A percentile compares a stretch with the other conserved stretches of the same genome.
These are phyloP conservation scores for Sarcodon sp. DNA, from an alignment of 768 basidiomycete genomes.

Conservation along the genomic window DNA sequence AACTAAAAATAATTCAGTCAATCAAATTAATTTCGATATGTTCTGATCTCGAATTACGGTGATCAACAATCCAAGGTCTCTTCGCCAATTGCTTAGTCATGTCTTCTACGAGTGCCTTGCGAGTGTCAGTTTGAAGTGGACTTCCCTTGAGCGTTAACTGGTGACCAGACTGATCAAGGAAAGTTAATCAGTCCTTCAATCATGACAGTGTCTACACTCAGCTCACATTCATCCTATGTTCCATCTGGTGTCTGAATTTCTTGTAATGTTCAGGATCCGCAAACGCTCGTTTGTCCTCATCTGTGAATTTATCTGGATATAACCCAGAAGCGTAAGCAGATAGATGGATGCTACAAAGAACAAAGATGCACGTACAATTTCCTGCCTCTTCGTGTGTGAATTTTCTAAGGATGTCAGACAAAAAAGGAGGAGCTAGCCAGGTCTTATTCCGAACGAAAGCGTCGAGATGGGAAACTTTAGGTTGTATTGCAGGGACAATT, in stretches of 20 bases:
- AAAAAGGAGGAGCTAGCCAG: slow-evolving; percentile 38
- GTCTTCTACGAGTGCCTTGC: slow-evolving; percentile 23
- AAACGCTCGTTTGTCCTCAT: slow-evolving; percentile 36
- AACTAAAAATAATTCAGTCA: background rate
- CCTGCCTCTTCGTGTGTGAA: slow-evolving; percentile 21
- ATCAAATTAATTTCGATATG: too few relatives aligned
- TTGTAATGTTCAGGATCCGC: slow-evolving; percentile 34
- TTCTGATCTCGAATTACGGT: slow-evolving; percentile 20
- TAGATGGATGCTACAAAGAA: background rate
- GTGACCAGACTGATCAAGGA: slow-evolving; percentile 21
- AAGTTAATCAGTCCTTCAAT: background rate
- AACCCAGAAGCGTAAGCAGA: too few relatives aligned
- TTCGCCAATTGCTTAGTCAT: slow-evolving; percentile 39
- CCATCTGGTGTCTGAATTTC: slow-evolving; percentile 33
- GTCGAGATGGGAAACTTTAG: slow-evolving; percentile 30
- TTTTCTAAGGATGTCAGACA: slow-evolving; percentile 23
- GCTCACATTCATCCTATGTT: slow-evolving; percentile 36
- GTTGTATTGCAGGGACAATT: slow-evolving; percentile 43
- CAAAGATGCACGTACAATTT: slow-evolving; percentile 25
- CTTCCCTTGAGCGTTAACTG: slow-evolving; percentile 27
- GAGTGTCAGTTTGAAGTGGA: slow-evolving; percentile 22
- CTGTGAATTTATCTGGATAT: slow-evolving; percentile 30
- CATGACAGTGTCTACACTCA: background rate
- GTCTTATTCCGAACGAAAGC: slow-evolving; percentile 51
- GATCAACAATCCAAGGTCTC: slow-evolving; percentile 49